Conservation (phyloP, 108 stramenopile species). For the Cyclotella sp. region DNA sequence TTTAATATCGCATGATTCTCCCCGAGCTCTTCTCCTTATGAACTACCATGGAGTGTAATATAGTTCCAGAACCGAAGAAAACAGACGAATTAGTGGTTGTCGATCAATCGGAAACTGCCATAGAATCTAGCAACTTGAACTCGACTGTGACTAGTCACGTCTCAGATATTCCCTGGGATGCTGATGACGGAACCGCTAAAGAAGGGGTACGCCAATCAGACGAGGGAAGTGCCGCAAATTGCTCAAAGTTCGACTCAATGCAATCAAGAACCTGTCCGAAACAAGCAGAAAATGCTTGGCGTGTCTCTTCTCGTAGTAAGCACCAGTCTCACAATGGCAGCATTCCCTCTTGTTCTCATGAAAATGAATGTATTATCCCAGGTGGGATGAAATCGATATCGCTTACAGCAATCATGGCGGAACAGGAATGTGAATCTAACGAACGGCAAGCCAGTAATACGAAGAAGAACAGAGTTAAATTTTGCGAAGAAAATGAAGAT, state of each 20-base stretch:
- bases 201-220: too few species aligned
- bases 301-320: neutral
- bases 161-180: too few species aligned
- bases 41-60: neutral
- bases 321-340: neutral
- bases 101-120: too few species aligned
- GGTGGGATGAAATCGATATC: neutral
- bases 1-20: too few species aligned
- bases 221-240: too few species aligned
- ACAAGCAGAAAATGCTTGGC: conserved; percentile 2
- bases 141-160: too few species aligned
- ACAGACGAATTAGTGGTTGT: too few species aligned
- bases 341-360: neutral
- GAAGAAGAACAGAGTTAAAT: conserved; percentile 11
- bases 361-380: neutral
- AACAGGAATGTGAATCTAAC: conserved; percentile 22
- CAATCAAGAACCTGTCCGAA: neutral
- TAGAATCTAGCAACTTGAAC: too few species aligned
- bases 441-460: neutral
- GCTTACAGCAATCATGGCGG: conserved; percentile 32
- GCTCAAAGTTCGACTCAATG: too few species aligned
- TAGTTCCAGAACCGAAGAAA: too few species aligned
- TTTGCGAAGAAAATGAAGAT: conserved; percentile 34
- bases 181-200: too few species aligned
- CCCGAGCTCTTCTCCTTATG: too few species aligned